Conservation (phyloP, 2,329 filamentous ascomycete species). For the Pseudophaeomoniella oleicola region DNA sequence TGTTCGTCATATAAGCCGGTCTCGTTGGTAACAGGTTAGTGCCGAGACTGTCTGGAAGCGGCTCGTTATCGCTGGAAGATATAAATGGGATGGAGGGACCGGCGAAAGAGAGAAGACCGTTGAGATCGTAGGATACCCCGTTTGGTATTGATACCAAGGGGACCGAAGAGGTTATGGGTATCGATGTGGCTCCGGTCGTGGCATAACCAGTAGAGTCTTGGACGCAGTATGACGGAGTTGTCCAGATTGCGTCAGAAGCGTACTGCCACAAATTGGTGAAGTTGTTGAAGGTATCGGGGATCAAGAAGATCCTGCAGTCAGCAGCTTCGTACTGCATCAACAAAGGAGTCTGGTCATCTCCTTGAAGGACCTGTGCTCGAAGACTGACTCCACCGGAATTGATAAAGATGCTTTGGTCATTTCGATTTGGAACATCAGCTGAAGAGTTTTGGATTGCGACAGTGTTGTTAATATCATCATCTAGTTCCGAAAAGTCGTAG, state of each 20-base stretch:
- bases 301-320: slow-evolving; percentile 47
- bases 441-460: slow-evolving; percentile 6
- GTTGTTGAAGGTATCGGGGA: slow-evolving; percentile 26
- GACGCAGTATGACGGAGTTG: slow-evolving; percentile 17
- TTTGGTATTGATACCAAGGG: background rate
- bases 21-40: background rate
- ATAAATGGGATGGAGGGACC: background rate
- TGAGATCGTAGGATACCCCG: background rate
- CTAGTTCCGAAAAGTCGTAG: slow-evolving; percentile 8
- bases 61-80: background rate
- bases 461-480: slow-evolving; percentile 10
- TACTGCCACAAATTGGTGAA: slow-evolving; percentile 21
- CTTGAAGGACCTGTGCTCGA: slow-evolving; percentile 23
- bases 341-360: slow-evolving; percentile 28
- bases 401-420: slow-evolving; percentile 12
- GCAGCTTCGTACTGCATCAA: slow-evolving; percentile 48
- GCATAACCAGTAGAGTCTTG: slow-evolving; percentile 13
- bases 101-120: background rate
- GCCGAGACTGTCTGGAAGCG: background rate
- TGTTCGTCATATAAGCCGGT: background rate
- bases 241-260: slow-evolving; percentile 16
- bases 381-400: slow-evolving; percentile 18
- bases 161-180: background rate
- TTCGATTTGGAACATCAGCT: slow-evolving; percentile 6
- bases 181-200: slow-evolving; percentile 1